Percentiles rank a stretch among this genome's conserved stretches.
phyloP scores from a whole-genome alignment of 2,329 filamentous ascomycete genomes.

The Phaeoacremonium minimum region DNA sequence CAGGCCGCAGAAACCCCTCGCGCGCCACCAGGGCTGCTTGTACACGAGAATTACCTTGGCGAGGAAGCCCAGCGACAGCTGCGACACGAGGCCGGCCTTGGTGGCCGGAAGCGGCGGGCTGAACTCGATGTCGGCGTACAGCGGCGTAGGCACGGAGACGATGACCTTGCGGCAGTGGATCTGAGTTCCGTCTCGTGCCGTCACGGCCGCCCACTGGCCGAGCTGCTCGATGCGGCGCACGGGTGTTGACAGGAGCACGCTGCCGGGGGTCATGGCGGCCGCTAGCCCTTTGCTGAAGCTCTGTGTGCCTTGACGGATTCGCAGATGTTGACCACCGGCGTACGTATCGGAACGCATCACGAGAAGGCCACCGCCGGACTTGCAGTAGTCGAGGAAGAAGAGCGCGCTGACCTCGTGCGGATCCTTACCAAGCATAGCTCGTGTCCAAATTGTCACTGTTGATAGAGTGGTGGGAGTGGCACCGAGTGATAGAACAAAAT shows the following conservation, averaged over 20 bases:
- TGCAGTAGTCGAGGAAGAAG: constrained; percentile 52
- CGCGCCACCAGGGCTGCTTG: constrained; percentile 30
- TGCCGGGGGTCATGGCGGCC: neutral
- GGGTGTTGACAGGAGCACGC: constrained; percentile 18
- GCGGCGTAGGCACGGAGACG: constrained; percentile 39
- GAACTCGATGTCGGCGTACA: constrained; percentile 40
- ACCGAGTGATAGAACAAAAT: neutral
- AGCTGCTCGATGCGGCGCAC: constrained; percentile 24
- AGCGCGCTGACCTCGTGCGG: constrained; percentile 43
- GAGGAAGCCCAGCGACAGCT: constrained; percentile 38
- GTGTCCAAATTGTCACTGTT: neutral
- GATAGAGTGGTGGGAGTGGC: neutral
- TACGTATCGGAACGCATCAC: constrained; percentile 48
- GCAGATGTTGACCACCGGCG: constrained; percentile 47
- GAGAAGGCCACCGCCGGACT: constrained; percentile 43
- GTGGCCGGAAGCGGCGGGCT: constrained; percentile 34
- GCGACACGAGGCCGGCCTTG: constrained; percentile 29
- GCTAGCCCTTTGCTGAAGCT: constrained; percentile 31
- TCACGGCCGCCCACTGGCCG: constrained; percentile 14
- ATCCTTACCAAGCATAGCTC: constrained; percentile 39
- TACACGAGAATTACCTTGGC: constrained; percentile 45
- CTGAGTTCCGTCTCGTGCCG: constrained; percentile 17
- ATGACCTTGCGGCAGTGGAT: constrained; percentile 40
- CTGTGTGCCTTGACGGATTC: constrained; percentile 41
- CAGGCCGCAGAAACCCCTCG: constrained; percentile 37